Conservation (phyloP, 352 stramenopile genomes). For the Phytophthora uliginosa region DNA sequence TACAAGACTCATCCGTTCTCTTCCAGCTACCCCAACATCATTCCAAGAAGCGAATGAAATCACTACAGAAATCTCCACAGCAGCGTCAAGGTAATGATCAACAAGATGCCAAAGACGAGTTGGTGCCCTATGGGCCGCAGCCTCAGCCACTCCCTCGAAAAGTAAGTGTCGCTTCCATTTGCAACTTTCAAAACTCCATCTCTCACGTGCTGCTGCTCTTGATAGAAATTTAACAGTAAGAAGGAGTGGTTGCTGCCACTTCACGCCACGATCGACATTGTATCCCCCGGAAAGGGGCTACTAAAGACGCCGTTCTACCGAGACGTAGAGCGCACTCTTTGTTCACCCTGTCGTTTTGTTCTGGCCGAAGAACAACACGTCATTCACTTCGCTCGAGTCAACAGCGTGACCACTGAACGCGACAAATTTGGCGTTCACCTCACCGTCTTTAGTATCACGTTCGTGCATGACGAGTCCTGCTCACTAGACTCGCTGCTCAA, state of each 20-base stretch:
- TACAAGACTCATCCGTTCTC: conserved; percentile 52
- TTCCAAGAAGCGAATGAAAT: conserved; percentile 25
- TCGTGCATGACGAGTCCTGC: conserved; percentile 53
- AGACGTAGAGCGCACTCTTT: conserved; percentile 32
- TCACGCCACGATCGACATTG: conserved; percentile 51
- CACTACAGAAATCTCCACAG: conserved; percentile 1
- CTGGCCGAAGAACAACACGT: conserved; percentile 49
- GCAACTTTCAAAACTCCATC: background rate
- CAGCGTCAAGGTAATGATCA: background rate
- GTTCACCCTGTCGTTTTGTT: conserved; percentile 33
- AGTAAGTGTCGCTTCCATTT: conserved; percentile 10
- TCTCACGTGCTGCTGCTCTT: background rate
- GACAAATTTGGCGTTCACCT: background rate
- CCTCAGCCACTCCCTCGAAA: conserved; percentile 32
- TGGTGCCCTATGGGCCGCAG: conserved; percentile 22
- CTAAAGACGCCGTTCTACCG: conserved; percentile 42
- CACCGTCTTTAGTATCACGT: conserved; percentile 34
- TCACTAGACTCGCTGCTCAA: conserved; percentile 33
- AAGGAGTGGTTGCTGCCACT: conserved; percentile 63
- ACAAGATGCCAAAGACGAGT: conserved; percentile 10
- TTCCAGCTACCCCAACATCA: conserved; percentile 27
- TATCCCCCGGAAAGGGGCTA: conserved; percentile 29
- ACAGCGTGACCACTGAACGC: background rate
- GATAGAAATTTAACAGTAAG: conserved; percentile 52
- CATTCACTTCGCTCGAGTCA: conserved; percentile 42